Percentiles rank a stretch among this genome's conserved stretches.
Evolutionary conservation across 2,329 filamentous ascomycete genomes (phyloP).

Genomic region (Diaporthe amygdali): DNA sequence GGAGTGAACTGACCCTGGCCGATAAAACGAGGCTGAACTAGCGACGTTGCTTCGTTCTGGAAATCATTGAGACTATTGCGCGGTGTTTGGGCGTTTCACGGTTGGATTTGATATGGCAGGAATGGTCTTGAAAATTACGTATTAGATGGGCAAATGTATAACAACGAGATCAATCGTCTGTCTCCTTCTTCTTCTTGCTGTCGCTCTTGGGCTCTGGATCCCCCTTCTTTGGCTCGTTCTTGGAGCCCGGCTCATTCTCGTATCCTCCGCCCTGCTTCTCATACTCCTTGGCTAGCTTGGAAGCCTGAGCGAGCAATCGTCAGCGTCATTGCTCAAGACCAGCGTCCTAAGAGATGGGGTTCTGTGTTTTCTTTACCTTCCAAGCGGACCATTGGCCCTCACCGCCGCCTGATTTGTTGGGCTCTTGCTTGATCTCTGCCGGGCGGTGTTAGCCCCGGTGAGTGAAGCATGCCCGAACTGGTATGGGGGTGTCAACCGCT

Average conservation of each 20-base stretch:
- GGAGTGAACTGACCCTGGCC: not conserved
- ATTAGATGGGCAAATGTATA: not conserved
- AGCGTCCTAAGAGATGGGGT: not conserved
- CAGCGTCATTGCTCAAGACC: not conserved
- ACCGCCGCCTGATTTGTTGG: conserved; percentile 46
- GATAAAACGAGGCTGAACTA: not conserved
- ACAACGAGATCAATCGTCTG: conserved; percentile 22
- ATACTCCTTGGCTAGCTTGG: conserved; percentile 47
- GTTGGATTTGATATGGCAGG: not conserved
- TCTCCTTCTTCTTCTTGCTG: conserved; percentile 24
- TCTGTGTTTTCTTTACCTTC: conserved; percentile 35
- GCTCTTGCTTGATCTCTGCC: conserved; percentile 46
- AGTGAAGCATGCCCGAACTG: not conserved
- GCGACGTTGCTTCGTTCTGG: not conserved
- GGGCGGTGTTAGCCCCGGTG: not conserved
- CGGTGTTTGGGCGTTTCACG: not conserved
- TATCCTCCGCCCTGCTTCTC: conserved; percentile 47
- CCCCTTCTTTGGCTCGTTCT: conserved; percentile 37
- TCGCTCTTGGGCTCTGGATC: conserved; percentile 23
- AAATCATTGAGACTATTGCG: not conserved
- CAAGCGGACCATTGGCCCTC: conserved; percentile 44
- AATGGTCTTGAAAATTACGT: not conserved
- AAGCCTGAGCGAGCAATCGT: conserved; percentile 30
- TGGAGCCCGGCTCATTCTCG: conserved; percentile 45
- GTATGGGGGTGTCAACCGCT: not conserved